A percentile compares a stretch with the other conserved stretches of the same genome.
phyloP scores from a whole-genome alignment of 2,329 filamentous ascomycete species.

The Nothomitra cinnamomea region DNA sequence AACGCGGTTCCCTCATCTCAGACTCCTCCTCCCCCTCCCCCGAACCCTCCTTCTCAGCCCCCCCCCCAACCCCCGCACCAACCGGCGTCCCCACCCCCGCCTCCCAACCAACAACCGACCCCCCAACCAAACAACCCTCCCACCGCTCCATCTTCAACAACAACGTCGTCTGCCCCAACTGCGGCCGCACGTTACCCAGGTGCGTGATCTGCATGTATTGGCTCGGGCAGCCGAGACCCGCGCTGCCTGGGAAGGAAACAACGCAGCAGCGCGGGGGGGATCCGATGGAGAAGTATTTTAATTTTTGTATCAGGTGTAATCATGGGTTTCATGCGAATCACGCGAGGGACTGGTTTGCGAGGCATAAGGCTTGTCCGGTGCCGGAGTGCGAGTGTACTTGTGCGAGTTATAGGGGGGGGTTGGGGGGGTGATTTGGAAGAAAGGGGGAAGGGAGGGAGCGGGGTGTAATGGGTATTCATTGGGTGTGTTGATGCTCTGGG shows the following conservation, averaged over 20 bases:
- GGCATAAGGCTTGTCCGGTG: constrained; percentile 23
- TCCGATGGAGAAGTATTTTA: constrained; percentile 35
- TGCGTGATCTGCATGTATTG: constrained; percentile 45
- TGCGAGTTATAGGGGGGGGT: constrained; percentile 6
- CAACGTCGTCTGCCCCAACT: constrained; percentile 40
- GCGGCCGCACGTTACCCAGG: constrained; percentile 43
- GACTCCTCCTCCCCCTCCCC: constrained; percentile 5
- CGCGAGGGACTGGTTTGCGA: constrained; percentile 41
- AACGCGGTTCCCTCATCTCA: constrained; percentile 13
- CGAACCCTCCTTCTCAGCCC: neutral
- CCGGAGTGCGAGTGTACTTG: constrained; percentile 25
- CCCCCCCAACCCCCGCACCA: constrained; percentile 4
- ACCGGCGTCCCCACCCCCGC: neutral
- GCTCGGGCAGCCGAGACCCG: constrained; percentile 20
- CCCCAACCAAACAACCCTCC: neutral
- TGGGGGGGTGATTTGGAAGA: too few species aligned
- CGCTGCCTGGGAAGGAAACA: neutral
- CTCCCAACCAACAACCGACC: neutral
- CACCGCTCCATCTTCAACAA: constrained; percentile 12
- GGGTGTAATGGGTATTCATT: too few species aligned
- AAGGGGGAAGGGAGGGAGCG: too few species aligned
- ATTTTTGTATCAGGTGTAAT: constrained; percentile 44
- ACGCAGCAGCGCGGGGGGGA: constrained; percentile 17
- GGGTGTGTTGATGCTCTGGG: too few species aligned
- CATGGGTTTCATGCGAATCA: constrained; percentile 48